Percentiles rank a stretch among this genome's conserved stretches.
These are phyloP conservation scores for Striga asiatica DNA, from an alignment of 257 asterid species.

Conservation along the genomic window DNA sequence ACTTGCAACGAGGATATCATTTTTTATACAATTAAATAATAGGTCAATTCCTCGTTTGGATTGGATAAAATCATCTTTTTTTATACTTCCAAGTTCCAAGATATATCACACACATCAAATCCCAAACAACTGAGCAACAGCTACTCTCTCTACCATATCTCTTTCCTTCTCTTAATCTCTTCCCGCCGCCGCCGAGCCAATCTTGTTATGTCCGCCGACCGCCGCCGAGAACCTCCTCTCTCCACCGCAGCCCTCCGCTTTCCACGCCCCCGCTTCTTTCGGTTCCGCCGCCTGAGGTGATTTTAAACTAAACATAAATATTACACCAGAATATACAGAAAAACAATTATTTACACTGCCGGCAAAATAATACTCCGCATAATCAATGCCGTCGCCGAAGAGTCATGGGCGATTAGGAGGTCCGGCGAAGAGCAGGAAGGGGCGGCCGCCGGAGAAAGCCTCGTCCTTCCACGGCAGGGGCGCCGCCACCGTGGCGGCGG, in stretches of 20 bases:
- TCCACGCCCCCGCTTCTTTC: no score
- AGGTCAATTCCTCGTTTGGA: no score
- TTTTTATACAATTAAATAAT: no score
- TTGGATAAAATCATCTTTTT: no score
- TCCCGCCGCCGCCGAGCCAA: neutral
- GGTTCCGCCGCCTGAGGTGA: constrained; percentile 41
- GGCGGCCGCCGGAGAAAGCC: constrained; percentile 48
- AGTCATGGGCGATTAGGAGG: constrained; percentile 37
- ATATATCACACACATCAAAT: no score
- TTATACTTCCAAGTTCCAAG: no score
- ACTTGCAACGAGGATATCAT: no score
- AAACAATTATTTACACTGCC: neutral
- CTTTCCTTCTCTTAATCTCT: no score
- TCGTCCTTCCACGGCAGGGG: constrained; percentile 51
- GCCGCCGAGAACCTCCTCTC: constrained; percentile 14
- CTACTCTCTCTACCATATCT: no score
- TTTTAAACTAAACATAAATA: neutral
- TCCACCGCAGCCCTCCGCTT: constrained; percentile 32
- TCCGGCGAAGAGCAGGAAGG: constrained; percentile 47
- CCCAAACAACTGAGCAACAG: no score
- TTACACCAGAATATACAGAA: neutral
- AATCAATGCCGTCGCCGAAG: constrained; percentile 77
- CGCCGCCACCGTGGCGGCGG: constrained; percentile 21
- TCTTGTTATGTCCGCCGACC: constrained; percentile 36
- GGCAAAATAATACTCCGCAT: no score